Evolutionary conservation across 257 asterid species (phyloP).

Genomic region (Fraxinus quadrangulata): DNA sequence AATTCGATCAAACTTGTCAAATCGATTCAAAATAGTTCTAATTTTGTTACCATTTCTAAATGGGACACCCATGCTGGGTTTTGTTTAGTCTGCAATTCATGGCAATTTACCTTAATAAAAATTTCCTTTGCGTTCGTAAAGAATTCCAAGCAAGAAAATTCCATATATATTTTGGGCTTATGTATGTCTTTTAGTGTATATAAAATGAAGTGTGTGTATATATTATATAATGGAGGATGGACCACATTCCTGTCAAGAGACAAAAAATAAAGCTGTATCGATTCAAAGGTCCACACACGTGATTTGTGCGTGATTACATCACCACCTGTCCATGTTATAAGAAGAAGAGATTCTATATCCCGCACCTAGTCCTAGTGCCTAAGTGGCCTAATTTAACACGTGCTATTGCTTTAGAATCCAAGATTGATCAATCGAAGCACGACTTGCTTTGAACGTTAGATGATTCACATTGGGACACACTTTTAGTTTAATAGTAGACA

Average conservation of each 20-base stretch:
- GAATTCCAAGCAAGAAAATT: constrained; percentile 20
- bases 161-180: constrained; percentile 26
- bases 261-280: constrained; percentile 46
- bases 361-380: neutral
- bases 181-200: constrained; percentile 26
- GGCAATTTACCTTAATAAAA: no score
- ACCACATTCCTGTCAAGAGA: constrained; percentile 43
- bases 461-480: no score
- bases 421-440: no score
- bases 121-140: neutral
- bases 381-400: neutral
- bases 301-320: constrained; percentile 56
- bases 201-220: no score
- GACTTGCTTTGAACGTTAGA: no score
- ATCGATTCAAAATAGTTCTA: neutral
- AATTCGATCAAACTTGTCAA: neutral
- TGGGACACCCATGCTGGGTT: no score
- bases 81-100: no score
- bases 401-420: no score
- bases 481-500: no score
- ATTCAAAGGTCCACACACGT: constrained; percentile 52
- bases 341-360: neutral
- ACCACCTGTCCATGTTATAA: constrained; percentile 13
- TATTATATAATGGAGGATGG: no score
- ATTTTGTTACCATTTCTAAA: no score